Evolutionary conservation across 306 rosid genomes (phyloP).

Genomic region (Datisca glomerata): DNA sequence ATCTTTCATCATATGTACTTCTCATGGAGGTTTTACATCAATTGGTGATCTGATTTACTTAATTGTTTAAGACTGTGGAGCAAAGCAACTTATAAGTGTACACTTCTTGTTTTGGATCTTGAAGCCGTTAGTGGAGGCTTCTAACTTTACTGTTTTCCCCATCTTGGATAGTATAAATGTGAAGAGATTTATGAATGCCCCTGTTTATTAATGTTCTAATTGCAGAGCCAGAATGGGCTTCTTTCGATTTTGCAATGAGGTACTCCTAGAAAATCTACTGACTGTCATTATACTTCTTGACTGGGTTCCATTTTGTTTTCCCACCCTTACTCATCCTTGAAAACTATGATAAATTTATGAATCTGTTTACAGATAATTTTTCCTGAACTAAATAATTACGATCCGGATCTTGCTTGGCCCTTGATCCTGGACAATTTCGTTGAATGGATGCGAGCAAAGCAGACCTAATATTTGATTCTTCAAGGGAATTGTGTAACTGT

Average conservation of each 20-base stretch:
- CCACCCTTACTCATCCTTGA: background rate
- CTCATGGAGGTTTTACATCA: too few relatives aligned
- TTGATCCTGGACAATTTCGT: slow-evolving; percentile 89
- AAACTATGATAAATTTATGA: too few relatives aligned
- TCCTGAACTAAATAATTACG: slow-evolving; percentile 51
- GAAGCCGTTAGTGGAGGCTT: too few relatives aligned
- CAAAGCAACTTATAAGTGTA: too few relatives aligned
- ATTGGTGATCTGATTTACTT: too few relatives aligned
- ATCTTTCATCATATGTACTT: too few relatives aligned
- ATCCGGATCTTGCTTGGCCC: slow-evolving; percentile 94
- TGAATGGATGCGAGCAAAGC: slow-evolving; percentile 71
- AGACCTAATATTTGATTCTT: too few relatives aligned
- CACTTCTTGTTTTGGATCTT: background rate
- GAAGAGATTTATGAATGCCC: slow-evolving; percentile 3
- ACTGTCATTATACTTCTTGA: background rate
- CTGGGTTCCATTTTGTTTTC: background rate
- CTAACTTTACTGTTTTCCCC: too few relatives aligned
- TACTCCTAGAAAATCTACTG: slow-evolving; percentile 8
- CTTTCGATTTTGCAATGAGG: slow-evolving; percentile 96
- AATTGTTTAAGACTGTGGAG: too few relatives aligned
- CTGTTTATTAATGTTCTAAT: slow-evolving; percentile 14
- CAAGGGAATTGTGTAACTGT: too few relatives aligned
- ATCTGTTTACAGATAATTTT: slow-evolving; percentile 52
- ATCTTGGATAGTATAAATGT: too few relatives aligned
- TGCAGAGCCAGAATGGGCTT: slow-evolving; percentile 95